Conservation (phyloP, 176 grass and related monocot species). For the barley (Hordeum vulgare) region DNA sequence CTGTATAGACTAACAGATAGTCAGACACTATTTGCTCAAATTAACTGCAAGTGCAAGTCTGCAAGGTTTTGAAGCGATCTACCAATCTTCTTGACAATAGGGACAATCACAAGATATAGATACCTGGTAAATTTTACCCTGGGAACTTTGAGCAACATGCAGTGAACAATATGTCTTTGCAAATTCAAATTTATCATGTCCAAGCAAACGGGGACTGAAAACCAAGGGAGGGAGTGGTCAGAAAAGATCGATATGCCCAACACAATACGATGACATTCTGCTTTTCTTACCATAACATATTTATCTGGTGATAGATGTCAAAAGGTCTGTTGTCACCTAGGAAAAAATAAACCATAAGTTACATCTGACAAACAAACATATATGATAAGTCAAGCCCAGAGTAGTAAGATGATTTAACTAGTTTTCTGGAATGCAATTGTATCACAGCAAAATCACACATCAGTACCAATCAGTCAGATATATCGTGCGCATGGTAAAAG, state of each 20-base stretch:
- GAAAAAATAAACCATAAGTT: constrained; percentile 46
- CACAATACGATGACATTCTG: constrained; percentile 14
- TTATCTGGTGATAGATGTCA: constrained; percentile 98
- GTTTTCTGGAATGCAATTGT: not conserved
- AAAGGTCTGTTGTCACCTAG: constrained; percentile 89
- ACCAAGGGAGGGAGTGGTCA: constrained; percentile 14
- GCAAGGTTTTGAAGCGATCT: constrained; percentile 2
- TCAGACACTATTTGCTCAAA: constrained; percentile 19
- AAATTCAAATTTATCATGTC: constrained; percentile 77
- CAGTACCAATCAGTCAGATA: not conserved
- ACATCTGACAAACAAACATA: not conserved
- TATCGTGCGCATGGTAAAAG: not conserved
- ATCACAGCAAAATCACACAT: no score
- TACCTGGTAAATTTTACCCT: constrained; percentile 69
- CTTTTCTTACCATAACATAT: constrained; percentile 86
- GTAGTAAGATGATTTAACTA: not conserved
- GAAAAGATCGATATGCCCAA: constrained; percentile 3
- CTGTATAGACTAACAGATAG: constrained; percentile 15
- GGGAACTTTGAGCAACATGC: constrained; percentile 29
- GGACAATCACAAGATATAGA: constrained; percentile 10
- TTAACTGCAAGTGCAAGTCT: not conserved
- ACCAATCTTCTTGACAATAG: not conserved
- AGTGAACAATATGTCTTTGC: constrained; percentile 76
- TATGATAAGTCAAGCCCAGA: not conserved
- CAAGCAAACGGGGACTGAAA: constrained; percentile 80